Base-by-base conservation (phyloP, 257 asterid genomes). In the Capsicum baccatum region DNA sequence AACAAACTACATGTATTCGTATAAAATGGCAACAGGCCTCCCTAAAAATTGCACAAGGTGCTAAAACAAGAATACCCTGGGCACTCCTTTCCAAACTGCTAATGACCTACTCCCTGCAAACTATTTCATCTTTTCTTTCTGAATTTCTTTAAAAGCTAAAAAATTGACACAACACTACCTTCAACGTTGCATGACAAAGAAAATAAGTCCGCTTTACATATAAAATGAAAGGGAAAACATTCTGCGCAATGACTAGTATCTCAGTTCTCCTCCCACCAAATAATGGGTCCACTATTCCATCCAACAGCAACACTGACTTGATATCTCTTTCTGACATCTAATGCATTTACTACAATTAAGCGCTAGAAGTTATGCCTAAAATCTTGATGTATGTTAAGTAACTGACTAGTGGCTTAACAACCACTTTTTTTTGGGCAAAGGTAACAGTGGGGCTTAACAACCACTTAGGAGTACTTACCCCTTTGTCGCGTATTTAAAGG, bases 31-130 rank as follows among this genome's bases (percentile, higher is more conserved):
- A 71, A 10, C 15, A 73, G 11, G 57, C 11, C 33, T n/a, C 79
- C 33, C 9, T 44, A 70, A 47, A 63, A 4, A 70, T 70, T 71
- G 59, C 39, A 47, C 17, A 73, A 47, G 11, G 42, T 73, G 60
- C n/a, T 50, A 52, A 74, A 48, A 48, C 12, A 11, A 74, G 19
- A 19, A 48, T n/a, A 73, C 39, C 60, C 58, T 26, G 12, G 3
- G 44, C 80, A 42, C 44, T 19, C 42, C 12, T n/a, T n/a, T 73
- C 35, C 10, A 74, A 74, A 74, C 59, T 73, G 58, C 60, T 71
- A 10, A 73, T 48, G 60, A 50, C 50, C 80, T 74, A 19, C 62
- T 74, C 60, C 19, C 21, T 3, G 3, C 13, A 6, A 11, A 74
- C 44, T 50, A 19, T 50, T 50, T 74, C 37, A 3, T 50, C 80